Conservation (phyloP, 2,329 filamentous ascomycete genomes). For the Colletotrichum euphorbiae region DNA sequence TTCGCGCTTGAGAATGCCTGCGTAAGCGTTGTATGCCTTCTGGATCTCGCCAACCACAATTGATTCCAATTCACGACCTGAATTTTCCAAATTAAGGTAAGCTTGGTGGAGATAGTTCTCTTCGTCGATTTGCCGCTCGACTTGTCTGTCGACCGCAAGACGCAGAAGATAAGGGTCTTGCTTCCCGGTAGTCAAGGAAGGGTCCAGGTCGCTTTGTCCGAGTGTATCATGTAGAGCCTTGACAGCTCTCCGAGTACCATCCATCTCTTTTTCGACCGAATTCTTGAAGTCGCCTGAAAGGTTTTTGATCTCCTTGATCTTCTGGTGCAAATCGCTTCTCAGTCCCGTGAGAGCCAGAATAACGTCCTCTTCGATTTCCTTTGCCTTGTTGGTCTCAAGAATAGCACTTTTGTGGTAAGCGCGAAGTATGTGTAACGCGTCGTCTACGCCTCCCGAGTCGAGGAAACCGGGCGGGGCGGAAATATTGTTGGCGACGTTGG, state of each 20-base stretch:
- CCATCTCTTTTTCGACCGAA: slow-evolving; percentile 94
- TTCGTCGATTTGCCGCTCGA: slow-evolving; percentile 94
- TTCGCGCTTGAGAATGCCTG: slow-evolving; percentile 90
- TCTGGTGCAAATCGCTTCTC: slow-evolving; percentile 88
- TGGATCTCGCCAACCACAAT: slow-evolving; percentile 98
- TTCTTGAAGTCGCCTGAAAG: slow-evolving; percentile 97
- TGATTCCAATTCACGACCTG: slow-evolving; percentile 92
- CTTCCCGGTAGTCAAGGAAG: slow-evolving; percentile 81
- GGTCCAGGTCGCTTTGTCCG: slow-evolving; percentile 82
- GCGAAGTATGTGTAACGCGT: slow-evolving; percentile 84
- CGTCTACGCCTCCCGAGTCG: slow-evolving; percentile 83
- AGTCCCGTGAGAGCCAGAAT: slow-evolving; percentile 88
- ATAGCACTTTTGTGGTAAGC: slow-evolving; percentile 86
- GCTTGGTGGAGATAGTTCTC: slow-evolving; percentile 97
- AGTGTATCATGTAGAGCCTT: slow-evolving; percentile 84
- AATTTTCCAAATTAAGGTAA: slow-evolving; percentile 93
- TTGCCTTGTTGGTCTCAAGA: slow-evolving; percentile 85
- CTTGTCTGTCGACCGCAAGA: slow-evolving; percentile 86
- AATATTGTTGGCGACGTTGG: slow-evolving; percentile 86
- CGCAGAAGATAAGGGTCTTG: slow-evolving; percentile 92
- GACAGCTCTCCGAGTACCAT: slow-evolving; percentile 82
- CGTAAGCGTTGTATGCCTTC: slow-evolving; percentile 95
- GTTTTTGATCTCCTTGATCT: slow-evolving; percentile 98
- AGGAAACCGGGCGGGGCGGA: slow-evolving; percentile 81
- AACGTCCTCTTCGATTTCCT: slow-evolving; percentile 91